Percentiles rank a stretch among this genome's conserved stretches.
phyloP scores from a whole-genome alignment of 1,284 basidiomycete species.

The Ceratobasidium sp. region DNA sequence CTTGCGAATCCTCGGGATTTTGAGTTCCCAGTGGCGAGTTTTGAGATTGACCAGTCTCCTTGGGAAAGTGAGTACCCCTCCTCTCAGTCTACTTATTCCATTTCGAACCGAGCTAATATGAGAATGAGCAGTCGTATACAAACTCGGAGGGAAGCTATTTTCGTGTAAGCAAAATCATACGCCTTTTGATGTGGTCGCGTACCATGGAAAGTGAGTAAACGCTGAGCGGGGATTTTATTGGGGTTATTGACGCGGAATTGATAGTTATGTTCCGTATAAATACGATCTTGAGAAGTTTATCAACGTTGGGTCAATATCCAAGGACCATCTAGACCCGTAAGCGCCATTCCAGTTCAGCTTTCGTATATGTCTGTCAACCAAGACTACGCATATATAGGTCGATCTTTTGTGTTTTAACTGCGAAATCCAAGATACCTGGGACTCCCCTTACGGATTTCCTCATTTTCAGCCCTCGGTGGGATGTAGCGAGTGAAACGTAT shows the following conservation, averaged over 20 bases:
- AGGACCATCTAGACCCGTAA: constrained; percentile 72
- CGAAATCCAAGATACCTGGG: constrained; percentile 69
- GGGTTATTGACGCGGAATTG: too few relatives aligned
- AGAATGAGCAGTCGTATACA: constrained; percentile 62
- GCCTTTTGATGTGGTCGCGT: constrained; percentile 81
- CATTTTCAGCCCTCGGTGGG: constrained; percentile 74
- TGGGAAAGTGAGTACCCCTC: constrained; percentile 69
- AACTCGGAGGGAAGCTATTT: constrained; percentile 72
- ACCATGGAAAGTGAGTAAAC: constrained; percentile 73
- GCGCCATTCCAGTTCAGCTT: too few relatives aligned
- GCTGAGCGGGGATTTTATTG: too few relatives aligned
- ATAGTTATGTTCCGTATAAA: constrained; percentile 80
- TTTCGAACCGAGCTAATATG: constrained; percentile 30
- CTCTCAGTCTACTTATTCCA: constrained; percentile 5
- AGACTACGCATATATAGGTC: constrained; percentile 51
- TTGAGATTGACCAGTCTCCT: constrained; percentile 71
- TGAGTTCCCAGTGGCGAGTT: constrained; percentile 71
- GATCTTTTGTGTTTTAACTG: constrained; percentile 74
- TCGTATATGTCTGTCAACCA: too few relatives aligned
- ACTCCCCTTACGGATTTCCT: constrained; percentile 73
- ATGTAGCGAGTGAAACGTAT: constrained; percentile 67
- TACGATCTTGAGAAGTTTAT: constrained; percentile 77
- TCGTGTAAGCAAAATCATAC: constrained; percentile 73
- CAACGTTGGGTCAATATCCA: constrained; percentile 74
- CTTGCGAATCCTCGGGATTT: constrained; percentile 75